Percentiles rank a stretch among this genome's conserved stretches.
phyloP scores from a whole-genome alignment of 805 yeast species.

The Candida tallmaniae region DNA sequence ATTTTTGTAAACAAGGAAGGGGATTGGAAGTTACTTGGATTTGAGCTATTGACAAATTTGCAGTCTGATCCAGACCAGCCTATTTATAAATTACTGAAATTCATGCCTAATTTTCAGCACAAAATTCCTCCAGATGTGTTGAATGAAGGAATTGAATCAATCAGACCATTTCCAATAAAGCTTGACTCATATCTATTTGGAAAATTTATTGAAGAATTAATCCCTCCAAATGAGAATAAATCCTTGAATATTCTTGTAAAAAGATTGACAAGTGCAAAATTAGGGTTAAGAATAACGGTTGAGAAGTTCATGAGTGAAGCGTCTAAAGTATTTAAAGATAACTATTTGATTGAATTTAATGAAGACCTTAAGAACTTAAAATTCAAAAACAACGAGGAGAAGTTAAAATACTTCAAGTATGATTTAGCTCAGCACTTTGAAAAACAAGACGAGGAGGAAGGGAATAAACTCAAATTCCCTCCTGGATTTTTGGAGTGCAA shows the following conservation, averaged over 20 bases:
- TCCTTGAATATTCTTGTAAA: background rate
- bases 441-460: conserved; percentile 3
- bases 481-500: conserved; percentile 53
- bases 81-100: conserved; percentile 31
- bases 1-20: conserved; percentile 65
- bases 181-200: conserved; percentile 68
- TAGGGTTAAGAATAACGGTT: conserved; percentile 30
- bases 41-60: conserved; percentile 59
- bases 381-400: conserved; percentile 50
- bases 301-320: conserved; percentile 24
- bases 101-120: conserved; percentile 19
- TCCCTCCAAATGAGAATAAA: background rate
- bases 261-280: conserved; percentile 33
- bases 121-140: conserved; percentile 47
- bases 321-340: conserved; percentile 24
- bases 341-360: conserved; percentile 48
- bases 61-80: conserved; percentile 44
- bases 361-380: conserved; percentile 53
- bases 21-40: conserved; percentile 82
- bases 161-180: conserved; percentile 35
- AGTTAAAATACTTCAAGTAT: conserved; percentile 38
- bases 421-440: conserved; percentile 22
- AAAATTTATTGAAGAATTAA: conserved; percentile 31
- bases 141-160: conserved; percentile 40
- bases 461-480: conserved; percentile 27